These are phyloP conservation scores for Pythium aristosporum DNA, from an alignment of 352 stramenopile species.

Conservation along the genomic window DNA sequence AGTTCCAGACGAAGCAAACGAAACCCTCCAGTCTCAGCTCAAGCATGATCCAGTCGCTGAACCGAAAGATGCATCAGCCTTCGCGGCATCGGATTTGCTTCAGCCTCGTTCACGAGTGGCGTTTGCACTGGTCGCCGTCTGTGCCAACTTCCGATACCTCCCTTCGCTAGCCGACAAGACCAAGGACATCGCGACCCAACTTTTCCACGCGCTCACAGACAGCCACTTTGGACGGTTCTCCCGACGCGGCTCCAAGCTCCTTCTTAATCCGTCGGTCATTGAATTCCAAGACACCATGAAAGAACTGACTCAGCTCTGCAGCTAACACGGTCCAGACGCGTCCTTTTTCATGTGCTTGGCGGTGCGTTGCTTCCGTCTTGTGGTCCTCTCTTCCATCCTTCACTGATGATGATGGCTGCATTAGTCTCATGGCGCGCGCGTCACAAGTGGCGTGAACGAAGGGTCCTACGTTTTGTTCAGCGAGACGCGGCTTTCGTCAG, in stretches of 20 bases:
- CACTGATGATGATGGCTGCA: neutral
- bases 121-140: slow-evolving; percentile 56
- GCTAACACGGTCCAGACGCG: slow-evolving; percentile 31
- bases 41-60: neutral
- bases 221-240: slow-evolving; percentile 51
- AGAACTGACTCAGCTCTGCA: slow-evolving; percentile 46
- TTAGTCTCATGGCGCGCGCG: slow-evolving; percentile 70
- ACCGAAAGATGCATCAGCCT: neutral
- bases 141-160: slow-evolving; percentile 55
- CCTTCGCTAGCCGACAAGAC: slow-evolving; percentile 50
- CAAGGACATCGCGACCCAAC: slow-evolving; percentile 48
- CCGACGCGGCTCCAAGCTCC: slow-evolving; percentile 46
- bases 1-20: neutral
- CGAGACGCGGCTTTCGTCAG: slow-evolving; percentile 63
- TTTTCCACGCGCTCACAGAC: slow-evolving; percentile 61
- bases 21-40: neutral
- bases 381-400: neutral
- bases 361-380: slow-evolving; percentile 24
- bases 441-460: slow-evolving; percentile 49
- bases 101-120: neutral
- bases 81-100: neutral
- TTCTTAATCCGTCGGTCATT: slow-evolving; percentile 82
- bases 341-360: slow-evolving; percentile 68
- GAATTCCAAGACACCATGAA: slow-evolving; percentile 79
- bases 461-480: slow-evolving; percentile 73